Evolutionary conservation across 129 eudicot species (phyloP), one percentile per base, ranked within the genome.

Genomic region (Helianthus tuberosus): DNA sequence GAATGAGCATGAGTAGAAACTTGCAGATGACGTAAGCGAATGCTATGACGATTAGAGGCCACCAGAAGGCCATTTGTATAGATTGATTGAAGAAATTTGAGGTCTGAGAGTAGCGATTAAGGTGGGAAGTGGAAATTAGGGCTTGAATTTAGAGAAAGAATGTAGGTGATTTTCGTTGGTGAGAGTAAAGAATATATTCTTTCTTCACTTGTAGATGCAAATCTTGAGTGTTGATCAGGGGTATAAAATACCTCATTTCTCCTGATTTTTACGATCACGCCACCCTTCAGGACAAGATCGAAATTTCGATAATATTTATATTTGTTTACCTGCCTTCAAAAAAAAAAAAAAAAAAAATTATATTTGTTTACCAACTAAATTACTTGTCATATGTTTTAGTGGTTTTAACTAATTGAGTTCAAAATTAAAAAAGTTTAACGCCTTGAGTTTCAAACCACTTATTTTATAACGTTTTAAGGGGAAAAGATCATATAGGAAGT

Each of bases 1-100:
- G 98, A 74, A 94, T 88, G 83, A 94, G 96, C 97, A 94, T 90
- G 14, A 94, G 78, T 4, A 94, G 80, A 67, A 90, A 84, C 66
- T 78, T 90, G 75, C 98, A 94, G 83, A 94, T 73, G 29, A 85
- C 93, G 55, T 77, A 84, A 29, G 98, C 98, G 32, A 94, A 65
- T 5, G 93, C 98, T 15, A 88, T 51, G 46, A 94, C 98, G 36
- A 88, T 65, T 81, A 90, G 65, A 46, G 93, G 68, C 98, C 97
- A 94, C 97, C 92, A 83, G 36, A 94, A 88, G 81, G 89, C 93
- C 98, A 94, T 94, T 75, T 80, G 11, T 62, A 68, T 47, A 46
- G 27, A 53, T 16, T 47, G 52, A 32, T 68, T 63, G 38, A 57
- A 25, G 46, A 20, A 57, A 41, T 25, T 68, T 54, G 16, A 47